These are phyloP conservation scores for Tetrastigma voinierianum DNA, from an alignment of 164 flowering plant genomes.

Conservation along the genomic window DNA sequence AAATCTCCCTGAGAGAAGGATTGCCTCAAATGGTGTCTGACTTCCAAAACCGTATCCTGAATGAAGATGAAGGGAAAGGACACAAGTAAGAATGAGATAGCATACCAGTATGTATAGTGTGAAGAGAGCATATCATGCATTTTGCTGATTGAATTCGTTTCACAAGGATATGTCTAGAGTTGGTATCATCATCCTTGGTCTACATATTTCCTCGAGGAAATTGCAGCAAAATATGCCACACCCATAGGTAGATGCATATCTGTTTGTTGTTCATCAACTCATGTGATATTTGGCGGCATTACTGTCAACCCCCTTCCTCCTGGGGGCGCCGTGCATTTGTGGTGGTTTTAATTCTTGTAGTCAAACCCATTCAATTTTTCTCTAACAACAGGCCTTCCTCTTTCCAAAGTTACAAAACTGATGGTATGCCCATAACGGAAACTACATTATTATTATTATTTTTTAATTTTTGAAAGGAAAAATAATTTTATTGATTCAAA, in stretches of 20 bases:
- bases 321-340: neutral
- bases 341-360: neutral
- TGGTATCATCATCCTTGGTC: neutral
- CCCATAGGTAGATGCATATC: neutral
- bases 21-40: slow-evolving; percentile 85
- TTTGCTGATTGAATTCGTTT: slow-evolving; percentile 15
- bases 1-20: slow-evolving; percentile 64
- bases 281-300: neutral
- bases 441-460: no score
- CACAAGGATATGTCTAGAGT: neutral
- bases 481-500: no score
- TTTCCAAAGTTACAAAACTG: no score
- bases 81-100: neutral
- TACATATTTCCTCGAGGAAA: slow-evolving; percentile 1
- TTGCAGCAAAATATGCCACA: neutral
- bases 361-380: no score
- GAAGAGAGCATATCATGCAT: slow-evolving; percentile 21
- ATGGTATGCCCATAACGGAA: no score
- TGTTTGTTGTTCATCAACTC: slow-evolving; percentile 3
- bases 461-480: no score
- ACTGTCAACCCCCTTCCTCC: neutral
- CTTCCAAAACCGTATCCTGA: slow-evolving; percentile 70
- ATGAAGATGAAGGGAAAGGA: slow-evolving; percentile 53
- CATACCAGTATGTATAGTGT: slow-evolving; percentile 30
- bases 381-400: no score